A percentile compares a stretch with the other conserved stretches of the same genome.
Conservation (phyloP, 1,284 basidiomycete genomes). For the Cutaneotrichosporon curvatum region DNA sequence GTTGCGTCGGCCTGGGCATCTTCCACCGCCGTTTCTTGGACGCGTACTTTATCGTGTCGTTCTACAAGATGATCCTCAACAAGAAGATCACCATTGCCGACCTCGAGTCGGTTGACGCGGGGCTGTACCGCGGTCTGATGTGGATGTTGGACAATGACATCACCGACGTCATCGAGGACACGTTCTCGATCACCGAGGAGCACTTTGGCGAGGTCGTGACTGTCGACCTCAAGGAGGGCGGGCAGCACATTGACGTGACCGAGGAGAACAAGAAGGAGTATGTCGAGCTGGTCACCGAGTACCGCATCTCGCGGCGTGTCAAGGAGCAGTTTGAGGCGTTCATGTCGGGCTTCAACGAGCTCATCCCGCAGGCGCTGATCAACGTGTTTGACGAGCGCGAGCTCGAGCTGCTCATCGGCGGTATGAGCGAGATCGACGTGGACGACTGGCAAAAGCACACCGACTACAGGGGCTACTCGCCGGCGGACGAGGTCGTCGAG, state of each 20-base stretch:
- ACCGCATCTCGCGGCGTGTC: conserved; percentile 87
- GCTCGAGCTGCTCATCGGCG: conserved; percentile 90
- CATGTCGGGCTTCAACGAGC: conserved; percentile 89
- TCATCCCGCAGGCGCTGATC: conserved; percentile 90
- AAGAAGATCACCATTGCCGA: conserved; percentile 81
- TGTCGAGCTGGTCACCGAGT: conserved; percentile 87
- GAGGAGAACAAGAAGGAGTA: conserved; percentile 99
- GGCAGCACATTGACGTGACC: conserved; percentile 77
- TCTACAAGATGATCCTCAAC: conserved; percentile 97
- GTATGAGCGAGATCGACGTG: conserved; percentile 94
- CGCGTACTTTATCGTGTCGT: conserved; percentile 96
- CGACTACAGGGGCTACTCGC: conserved; percentile 54
- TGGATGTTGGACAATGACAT: conserved; percentile 99
- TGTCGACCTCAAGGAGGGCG: conserved; percentile 82
- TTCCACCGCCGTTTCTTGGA: conserved; percentile 99
- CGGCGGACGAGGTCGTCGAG: conserved; percentile 81
- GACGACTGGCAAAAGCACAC: conserved; percentile 59
- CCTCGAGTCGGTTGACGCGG: conserved; percentile 82
- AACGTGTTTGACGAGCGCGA: conserved; percentile 98
- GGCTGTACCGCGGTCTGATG: conserved; percentile 79
- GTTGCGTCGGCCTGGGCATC: conserved; percentile 87
- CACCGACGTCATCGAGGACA: conserved; percentile 87
- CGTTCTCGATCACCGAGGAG: conserved; percentile 90
- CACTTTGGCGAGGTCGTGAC: conserved; percentile 95
- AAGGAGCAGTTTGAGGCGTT: conserved; percentile 95